phyloP scores from a whole-genome alignment of 148 eudicot genomes.

The Rheum nobile region DNA sequence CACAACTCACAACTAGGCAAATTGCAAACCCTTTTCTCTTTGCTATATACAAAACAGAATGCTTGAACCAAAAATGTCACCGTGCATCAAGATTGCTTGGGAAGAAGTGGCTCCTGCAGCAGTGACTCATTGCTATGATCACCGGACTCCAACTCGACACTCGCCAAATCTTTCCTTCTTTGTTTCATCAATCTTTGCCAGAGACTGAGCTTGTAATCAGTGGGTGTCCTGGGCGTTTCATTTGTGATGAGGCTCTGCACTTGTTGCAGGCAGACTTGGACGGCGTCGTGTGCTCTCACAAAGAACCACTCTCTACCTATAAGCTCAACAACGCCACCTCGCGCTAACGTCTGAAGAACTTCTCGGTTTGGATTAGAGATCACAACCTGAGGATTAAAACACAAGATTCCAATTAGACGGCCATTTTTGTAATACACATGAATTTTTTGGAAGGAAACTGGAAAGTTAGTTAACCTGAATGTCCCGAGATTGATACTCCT shows the following conservation, averaged over 20 bases:
- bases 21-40: neutral
- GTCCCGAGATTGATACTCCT: slow-evolving; percentile 72
- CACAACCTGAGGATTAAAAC: slow-evolving; percentile 34
- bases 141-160: slow-evolving; percentile 56
- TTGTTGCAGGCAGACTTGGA: slow-evolving; percentile 80
- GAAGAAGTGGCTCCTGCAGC: slow-evolving; percentile 65
- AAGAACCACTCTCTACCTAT: slow-evolving; percentile 94
- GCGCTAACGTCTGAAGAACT: slow-evolving; percentile 64
- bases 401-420: neutral
- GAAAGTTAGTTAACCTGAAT: slow-evolving; percentile 48
- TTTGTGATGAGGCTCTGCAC: slow-evolving; percentile 30
- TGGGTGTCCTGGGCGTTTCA: neutral
- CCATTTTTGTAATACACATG: neutral
- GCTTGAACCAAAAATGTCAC: neutral
- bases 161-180: slow-evolving; percentile 29
- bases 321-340: slow-evolving; percentile 63
- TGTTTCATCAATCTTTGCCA: slow-evolving; percentile 32
- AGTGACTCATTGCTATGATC: slow-evolving; percentile 20
- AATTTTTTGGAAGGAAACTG: neutral
- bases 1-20: neutral
- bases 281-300: slow-evolving; percentile 92
- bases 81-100: slow-evolving; percentile 16
- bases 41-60: neutral
- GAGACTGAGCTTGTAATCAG: slow-evolving; percentile 22
- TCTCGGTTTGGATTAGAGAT: slow-evolving; percentile 82